Evolutionary conservation across 352 stramenopile species (phyloP).

Genomic region (Phytopythium oedochilum): DNA sequence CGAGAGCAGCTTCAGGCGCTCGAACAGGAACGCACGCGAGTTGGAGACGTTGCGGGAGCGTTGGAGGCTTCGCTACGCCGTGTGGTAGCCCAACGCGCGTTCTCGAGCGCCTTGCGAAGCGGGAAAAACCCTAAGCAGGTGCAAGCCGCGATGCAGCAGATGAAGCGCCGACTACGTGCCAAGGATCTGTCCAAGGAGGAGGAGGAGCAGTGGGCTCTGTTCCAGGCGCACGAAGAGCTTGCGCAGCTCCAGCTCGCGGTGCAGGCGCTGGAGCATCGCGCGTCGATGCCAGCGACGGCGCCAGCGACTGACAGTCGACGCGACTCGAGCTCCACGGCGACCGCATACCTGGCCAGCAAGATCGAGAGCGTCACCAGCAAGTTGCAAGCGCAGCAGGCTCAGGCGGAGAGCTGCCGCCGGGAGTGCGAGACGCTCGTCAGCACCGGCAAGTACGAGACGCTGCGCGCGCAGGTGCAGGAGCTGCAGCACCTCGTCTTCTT

Average conservation of each 20-base stretch:
- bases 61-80: slow-evolving; percentile 34
- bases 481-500: slow-evolving; percentile 68
- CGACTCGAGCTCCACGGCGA: slow-evolving; percentile 12
- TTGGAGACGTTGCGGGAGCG: slow-evolving; percentile 29
- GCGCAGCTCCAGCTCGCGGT: slow-evolving; percentile 49
- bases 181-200: slow-evolving; percentile 48
- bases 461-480: slow-evolving; percentile 54
- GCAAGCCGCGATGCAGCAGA: slow-evolving; percentile 20
- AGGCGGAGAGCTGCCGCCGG: slow-evolving; percentile 17
- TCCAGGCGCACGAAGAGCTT: slow-evolving; percentile 52
- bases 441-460: slow-evolving; percentile 35
- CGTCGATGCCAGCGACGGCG: not conserved
- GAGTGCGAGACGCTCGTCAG: slow-evolving; percentile 39
- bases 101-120: slow-evolving; percentile 21
- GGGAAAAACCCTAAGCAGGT: slow-evolving; percentile 11
- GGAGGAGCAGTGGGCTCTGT: slow-evolving; percentile 51
- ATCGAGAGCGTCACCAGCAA: slow-evolving; percentile 40
- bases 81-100: slow-evolving; percentile 41
- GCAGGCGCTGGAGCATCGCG: slow-evolving; percentile 30
- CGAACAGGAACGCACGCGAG: slow-evolving; percentile 17
- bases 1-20: slow-evolving; percentile 20
- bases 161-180: slow-evolving; percentile 27
- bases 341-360: slow-evolving; percentile 45
- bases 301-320: no score
- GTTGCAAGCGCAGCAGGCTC: slow-evolving; percentile 26